These are phyloP conservation scores for Astraeus odoratus DNA, from an alignment of 768 basidiomycete species.

Conservation along the genomic window DNA sequence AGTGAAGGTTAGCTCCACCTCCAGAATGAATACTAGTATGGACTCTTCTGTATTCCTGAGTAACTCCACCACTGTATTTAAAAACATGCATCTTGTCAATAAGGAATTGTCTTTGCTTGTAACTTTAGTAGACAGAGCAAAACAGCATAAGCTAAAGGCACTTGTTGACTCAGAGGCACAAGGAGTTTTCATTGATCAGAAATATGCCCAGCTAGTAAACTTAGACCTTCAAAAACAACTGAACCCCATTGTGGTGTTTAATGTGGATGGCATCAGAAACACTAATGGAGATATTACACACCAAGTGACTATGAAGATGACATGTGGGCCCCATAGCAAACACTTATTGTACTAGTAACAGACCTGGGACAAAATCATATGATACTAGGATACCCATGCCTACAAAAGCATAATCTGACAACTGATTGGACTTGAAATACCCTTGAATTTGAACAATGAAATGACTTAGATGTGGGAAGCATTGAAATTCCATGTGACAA, in stretches of 20 bases:
- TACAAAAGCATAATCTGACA: slow-evolving; percentile 17
- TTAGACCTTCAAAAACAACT: neutral
- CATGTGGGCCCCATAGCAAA: neutral
- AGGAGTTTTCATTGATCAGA: neutral
- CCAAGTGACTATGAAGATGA: neutral
- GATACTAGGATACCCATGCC: slow-evolving; percentile 21
- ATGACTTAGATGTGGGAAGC: neutral
- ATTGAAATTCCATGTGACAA: neutral
- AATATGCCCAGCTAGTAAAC: neutral
- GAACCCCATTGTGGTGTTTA: neutral
- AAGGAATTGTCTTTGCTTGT: neutral
- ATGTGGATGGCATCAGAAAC: neutral
- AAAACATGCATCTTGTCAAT: too few species aligned
- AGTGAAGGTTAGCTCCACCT: too few species aligned
- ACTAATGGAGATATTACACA: neutral
- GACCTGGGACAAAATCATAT: neutral
- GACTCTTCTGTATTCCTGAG: too few species aligned
- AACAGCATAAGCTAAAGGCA: neutral
- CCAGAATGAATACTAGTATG: too few species aligned
- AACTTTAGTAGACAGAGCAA: neutral
- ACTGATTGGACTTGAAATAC: slow-evolving; percentile 16
- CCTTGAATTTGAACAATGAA: slow-evolving; percentile 8
- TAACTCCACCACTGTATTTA: too few species aligned
- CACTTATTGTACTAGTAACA: neutral
- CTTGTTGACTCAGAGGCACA: neutral